Evolutionary conservation across 2,329 filamentous ascomycete species (phyloP), one percentile per base, ranked within the genome.

Genomic region (Knufia fluminis): DNA sequence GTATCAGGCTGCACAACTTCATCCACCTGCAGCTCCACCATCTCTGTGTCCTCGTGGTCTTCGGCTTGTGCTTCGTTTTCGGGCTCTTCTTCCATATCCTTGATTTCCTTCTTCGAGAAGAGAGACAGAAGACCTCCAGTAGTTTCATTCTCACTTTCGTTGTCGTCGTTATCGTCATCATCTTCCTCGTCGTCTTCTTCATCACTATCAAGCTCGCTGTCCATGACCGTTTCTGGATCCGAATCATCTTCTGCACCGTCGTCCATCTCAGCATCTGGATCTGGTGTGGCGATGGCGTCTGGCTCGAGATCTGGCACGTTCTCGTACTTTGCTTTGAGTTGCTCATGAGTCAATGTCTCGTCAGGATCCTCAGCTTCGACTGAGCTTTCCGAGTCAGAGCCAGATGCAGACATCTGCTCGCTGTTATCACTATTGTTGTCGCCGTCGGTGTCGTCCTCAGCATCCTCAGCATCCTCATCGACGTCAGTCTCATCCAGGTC

Each of bases 121-220:
- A 75, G 73, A 1, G 71, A 72, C 35, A 74, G 55, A 39, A 74
- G 58, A 4, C 68, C 70, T 23, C 46, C 50, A 35, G 39, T 64
- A 36, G 73, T 73, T 8, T 73, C 71, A 2, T 69, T 70, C n/a
- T 70, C 70, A 10, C 67, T 66, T 14, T 70, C 62, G 19, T 63
- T 64, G 20, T 71, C 73, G 3, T 64, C 64, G 23, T 64, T 62
- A 20, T 61, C 66, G 19, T 68, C 69, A 33, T 79, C 69, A 42
- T 64, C 77, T 17, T 80, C 80, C 8, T 67, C 68, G 2, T 65
- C 60, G 4, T 65, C 67, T 23, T 68, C 69, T 14, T 67, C 68
- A 32, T 67, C 66, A 49, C 64, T 69, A 24, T 75, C 71, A 39
- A 71, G 71, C 52, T 73, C 71, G 50, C 68, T 66, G 39, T 72